phyloP scores from a whole-genome alignment of 2,329 filamentous ascomycete species.

The Lachnellula arida region DNA sequence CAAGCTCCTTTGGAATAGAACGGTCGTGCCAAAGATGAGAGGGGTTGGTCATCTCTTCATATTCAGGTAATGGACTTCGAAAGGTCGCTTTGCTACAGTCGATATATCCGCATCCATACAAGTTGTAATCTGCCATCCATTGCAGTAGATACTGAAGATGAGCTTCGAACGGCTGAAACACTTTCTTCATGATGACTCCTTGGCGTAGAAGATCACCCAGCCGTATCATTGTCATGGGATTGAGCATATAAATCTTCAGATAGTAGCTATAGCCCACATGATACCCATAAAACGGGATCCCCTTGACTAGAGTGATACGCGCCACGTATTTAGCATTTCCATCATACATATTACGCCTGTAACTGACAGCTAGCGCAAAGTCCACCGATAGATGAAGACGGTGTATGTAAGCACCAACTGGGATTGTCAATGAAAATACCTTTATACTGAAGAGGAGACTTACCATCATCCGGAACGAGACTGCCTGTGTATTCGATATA shows the following conservation, averaged over 20 bases:
- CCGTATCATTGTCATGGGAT: conserved; percentile 80
- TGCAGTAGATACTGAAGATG: conserved; percentile 90
- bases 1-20: conserved; percentile 55
- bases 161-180: conserved; percentile 88
- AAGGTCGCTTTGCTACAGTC: conserved; percentile 68
- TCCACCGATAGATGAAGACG: conserved; percentile 83
- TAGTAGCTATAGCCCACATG: conserved; percentile 88
- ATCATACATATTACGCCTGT: conserved; percentile 69
- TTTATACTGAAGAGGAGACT: conserved; percentile 24
- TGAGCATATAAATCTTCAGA: conserved; percentile 91
- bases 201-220: conserved; percentile 83
- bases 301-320: conserved; percentile 87
- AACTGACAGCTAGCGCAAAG: conserved; percentile 80
- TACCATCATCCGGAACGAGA: conserved; percentile 63
- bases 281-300: conserved; percentile 92
- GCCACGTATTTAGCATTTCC: conserved; percentile 72
- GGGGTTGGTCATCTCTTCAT: conserved; percentile 53
- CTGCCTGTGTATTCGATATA: conserved; percentile 80
- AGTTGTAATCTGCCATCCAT: conserved; percentile 98
- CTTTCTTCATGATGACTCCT: conserved; percentile 77
- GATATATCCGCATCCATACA: conserved; percentile 90
- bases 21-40: conserved; percentile 75
- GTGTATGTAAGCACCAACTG: conserved; percentile 72
- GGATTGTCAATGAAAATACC: conserved; percentile 13
- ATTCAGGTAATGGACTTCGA: conserved; percentile 68